Base-by-base conservation (phyloP, 2,329 filamentous ascomycete species). In the Monosporascus sp. region DNA sequence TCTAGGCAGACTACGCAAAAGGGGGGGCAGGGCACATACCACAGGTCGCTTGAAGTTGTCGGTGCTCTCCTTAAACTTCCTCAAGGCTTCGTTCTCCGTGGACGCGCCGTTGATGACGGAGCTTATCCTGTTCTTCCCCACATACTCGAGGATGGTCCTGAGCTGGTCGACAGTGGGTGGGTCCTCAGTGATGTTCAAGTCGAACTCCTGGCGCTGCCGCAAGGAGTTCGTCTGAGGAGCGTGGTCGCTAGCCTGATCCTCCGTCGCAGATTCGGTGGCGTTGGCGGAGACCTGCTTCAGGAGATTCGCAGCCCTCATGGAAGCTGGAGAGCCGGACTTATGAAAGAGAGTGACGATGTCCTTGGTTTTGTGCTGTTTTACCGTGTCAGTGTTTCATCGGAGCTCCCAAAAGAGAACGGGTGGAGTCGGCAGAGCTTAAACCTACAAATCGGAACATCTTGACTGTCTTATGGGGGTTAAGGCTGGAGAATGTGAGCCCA, bases 341-440 rank as follows among this genome's bases (percentile, higher is more conserved):
- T 97, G 92, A 80, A 97, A 99, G 77, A 99, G 86, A 57, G 93
- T 97, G 69, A 97, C 84, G 61, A 96, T 89, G 77, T 97, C 92
- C 72, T 89, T 81, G 61, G 87, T 81, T 79, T 90, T 92, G 74
- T 79, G 82, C 88, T 91, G 65, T 50, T 37, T 41, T 24, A 18
- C 11, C 11, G 6, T 43, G 11, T 53, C 46, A 53, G 53, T n/a
- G 48, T 37, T 37, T 9, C 20, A 47, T 43, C 47, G 15, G 18
- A 11, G 31, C 4, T 7, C 11, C 14, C 11, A 9, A 20, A 20
- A 9, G 11, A 11, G 17, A 20, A 15, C 14, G 44, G 3, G 5
- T 37, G 25, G 38, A 20, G 18, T 8, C 38, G 22, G 14, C 2
- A 41, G 15, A 20, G 20, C 5, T n/a, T n/a, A 18, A 44, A 69